phyloP scores from a whole-genome alignment of 2,329 filamentous ascomycete genomes.

The Boeremia exigua region DNA sequence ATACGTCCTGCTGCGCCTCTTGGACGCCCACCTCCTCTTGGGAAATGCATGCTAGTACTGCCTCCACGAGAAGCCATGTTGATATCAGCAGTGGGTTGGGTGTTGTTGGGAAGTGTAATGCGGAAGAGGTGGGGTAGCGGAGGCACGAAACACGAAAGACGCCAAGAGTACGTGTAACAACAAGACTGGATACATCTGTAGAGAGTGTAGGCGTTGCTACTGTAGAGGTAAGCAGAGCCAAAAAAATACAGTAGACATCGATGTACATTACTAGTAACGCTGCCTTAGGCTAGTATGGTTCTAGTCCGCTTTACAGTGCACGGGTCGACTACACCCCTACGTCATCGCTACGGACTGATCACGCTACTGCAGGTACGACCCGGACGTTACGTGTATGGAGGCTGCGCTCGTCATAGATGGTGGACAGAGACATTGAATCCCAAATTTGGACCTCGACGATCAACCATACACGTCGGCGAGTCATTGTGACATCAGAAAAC shows the following conservation, averaged over 20 bases:
- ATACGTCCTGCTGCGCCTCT: conserved; percentile 13
- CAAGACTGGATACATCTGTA: too few species aligned
- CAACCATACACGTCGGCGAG: background rate
- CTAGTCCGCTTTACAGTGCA: too few species aligned
- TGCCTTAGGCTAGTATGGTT: too few species aligned
- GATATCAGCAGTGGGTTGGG: conserved; percentile 1
- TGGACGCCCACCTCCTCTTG: background rate
- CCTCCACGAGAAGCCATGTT: conserved; percentile 16
- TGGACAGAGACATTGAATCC: background rate
- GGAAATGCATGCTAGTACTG: conserved; percentile 10
- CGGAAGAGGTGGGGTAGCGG: conserved; percentile 5
- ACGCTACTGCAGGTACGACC: conserved; percentile 10
- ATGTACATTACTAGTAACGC: too few species aligned
- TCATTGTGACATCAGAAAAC: conserved; percentile 4
- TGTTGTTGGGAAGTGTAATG: conserved; percentile 6
- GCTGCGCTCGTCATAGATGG: conserved; percentile 5
- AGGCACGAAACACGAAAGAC: conserved; percentile 5
- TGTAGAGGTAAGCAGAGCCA: too few species aligned
- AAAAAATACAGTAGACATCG: too few species aligned
- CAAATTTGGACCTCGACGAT: background rate
- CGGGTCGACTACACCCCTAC: background rate
- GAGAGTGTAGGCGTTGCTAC: too few species aligned
- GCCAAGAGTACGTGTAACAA: background rate
- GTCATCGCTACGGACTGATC: background rate
- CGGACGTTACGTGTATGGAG: conserved; percentile 2